These are phyloP conservation scores for Lipomyces yamadae DNA, from an alignment of 805 yeast genomes.

Conservation along the genomic window DNA sequence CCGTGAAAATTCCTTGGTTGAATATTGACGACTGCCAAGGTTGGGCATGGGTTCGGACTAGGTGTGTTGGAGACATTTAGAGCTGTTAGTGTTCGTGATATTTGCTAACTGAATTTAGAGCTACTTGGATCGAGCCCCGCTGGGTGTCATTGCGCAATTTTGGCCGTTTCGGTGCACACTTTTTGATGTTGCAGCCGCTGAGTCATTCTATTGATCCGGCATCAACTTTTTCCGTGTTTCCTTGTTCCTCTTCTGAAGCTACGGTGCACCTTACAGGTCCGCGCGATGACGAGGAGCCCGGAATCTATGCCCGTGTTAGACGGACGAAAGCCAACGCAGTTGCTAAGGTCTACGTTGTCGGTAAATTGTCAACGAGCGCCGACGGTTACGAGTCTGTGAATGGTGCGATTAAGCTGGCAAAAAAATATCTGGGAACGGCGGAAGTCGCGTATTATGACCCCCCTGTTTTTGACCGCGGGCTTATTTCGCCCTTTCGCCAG, in stretches of 20 bases:
- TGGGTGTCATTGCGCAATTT: not conserved
- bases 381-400: constrained; percentile 7
- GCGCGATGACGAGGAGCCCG: constrained; percentile 7
- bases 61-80: not conserved
- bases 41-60: constrained; percentile 9
- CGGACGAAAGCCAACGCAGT: constrained; percentile 5
- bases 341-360: constrained; percentile 10
- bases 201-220: constrained; percentile 6
- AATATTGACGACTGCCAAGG: constrained; percentile 12
- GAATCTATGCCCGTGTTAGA: constrained; percentile 13
- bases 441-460: not conserved
- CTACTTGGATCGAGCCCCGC: constrained; percentile 14
- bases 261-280: constrained; percentile 5
- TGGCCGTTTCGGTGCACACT: not conserved
- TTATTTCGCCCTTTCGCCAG: constrained; percentile 1
- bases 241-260: constrained; percentile 14
- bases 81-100: not conserved
- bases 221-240: constrained; percentile 12
- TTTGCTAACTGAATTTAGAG: not conserved
- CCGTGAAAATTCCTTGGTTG: constrained; percentile 12
- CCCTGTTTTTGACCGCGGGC: not conserved
- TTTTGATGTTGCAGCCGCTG: constrained; percentile 10
- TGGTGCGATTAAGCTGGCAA: constrained; percentile 15
- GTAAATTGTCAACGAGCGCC: constrained; percentile 5
- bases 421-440: constrained; percentile 2